Base-by-base conservation (phyloP, 192 early-diverging fungal species). In the Coemansia sp. region DNA sequence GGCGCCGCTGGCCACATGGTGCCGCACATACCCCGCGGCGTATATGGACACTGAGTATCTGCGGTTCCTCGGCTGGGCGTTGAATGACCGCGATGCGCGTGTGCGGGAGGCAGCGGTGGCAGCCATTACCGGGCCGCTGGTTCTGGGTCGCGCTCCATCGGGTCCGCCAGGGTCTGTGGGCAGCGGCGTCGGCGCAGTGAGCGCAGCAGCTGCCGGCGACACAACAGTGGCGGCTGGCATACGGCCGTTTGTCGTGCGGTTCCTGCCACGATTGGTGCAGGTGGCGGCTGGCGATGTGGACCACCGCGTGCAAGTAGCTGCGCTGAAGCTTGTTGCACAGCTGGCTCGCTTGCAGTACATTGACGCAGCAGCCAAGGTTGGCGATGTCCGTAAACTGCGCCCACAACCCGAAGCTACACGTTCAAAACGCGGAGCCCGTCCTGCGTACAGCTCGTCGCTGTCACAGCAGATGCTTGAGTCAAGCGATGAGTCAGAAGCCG, bases 1-100 rank as follows among this genome's bases (percentile, higher is more conserved):
- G 2, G 76, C 78, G 38, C 90, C 91, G 42, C 81, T 99, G 12
- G 90, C 94, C 38, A 58, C 71, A 5, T 96, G 93, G 91, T 90
- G 95, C 62, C 63, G 71, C 8, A 73, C 71, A 19, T 87, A 86
- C 67, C 91, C 92, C 6, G 83, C 87, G 3, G 62, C 75, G 15
- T 98, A 91, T 60, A 64, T 96, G 26, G 86, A 90, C 20, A 83
- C 90, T 7, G 54, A 74, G 34, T 92, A 95, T 69, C 63, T 95
- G 19, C 82, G 91, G 28, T 95, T 95, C 59, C 44, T 94, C 1
- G 95, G 94, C 20, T 94, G 92, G 93, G 80, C 88, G 57, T 75
- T 97, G 36, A 90, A 87, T 34, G 95, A 99, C 70, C 90, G 86
- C 64, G 85, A 85, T 17, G 84, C 92, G 3, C 62, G 72, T 21